phyloP scores from a whole-genome alignment of 352 stramenopile species.

The Globisporangium parvum region DNA sequence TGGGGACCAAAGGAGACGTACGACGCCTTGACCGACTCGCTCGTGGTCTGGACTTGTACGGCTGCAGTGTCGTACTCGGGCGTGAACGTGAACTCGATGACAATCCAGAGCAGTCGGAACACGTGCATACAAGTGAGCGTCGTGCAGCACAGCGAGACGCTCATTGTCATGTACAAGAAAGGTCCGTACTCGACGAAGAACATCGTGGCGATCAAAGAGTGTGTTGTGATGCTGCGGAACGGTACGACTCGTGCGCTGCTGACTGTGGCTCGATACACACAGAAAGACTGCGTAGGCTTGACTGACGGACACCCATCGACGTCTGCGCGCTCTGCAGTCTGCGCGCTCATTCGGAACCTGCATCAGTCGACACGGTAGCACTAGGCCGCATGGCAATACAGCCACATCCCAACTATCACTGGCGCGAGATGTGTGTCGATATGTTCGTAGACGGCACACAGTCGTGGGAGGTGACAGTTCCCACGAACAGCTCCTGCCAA shows the following conservation, averaged over 20 bases:
- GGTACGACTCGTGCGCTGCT: conserved; percentile 25
- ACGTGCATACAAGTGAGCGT: conserved; percentile 85
- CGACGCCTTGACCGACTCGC: too few species aligned
- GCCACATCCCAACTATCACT: neutral
- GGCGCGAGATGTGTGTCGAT: neutral
- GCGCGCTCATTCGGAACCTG: conserved; percentile 57
- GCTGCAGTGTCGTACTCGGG: conserved; percentile 73
- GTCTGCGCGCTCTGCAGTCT: conserved; percentile 26
- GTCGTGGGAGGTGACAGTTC: too few species aligned
- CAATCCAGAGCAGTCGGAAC: conserved; percentile 81
- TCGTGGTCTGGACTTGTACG: neutral
- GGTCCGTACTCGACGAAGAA: conserved; percentile 54
- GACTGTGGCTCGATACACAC: neutral
- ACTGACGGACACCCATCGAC: neutral
- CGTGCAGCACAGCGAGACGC: conserved; percentile 66
- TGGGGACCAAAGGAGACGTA: neutral
- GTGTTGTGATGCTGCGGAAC: conserved; percentile 67
- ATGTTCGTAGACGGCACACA: too few species aligned
- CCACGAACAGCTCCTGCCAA: too few species aligned
- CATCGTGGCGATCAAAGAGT: conserved; percentile 74
- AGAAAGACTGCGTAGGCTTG: too few species aligned
- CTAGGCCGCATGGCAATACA: neutral
- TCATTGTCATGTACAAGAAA: conserved; percentile 89
- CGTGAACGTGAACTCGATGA: conserved; percentile 78
- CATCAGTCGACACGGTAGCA: conserved; percentile 52